These are phyloP conservation scores for Aspergillus quadricinctus DNA, from an alignment of 2,329 filamentous ascomycete genomes.

Conservation along the genomic window DNA sequence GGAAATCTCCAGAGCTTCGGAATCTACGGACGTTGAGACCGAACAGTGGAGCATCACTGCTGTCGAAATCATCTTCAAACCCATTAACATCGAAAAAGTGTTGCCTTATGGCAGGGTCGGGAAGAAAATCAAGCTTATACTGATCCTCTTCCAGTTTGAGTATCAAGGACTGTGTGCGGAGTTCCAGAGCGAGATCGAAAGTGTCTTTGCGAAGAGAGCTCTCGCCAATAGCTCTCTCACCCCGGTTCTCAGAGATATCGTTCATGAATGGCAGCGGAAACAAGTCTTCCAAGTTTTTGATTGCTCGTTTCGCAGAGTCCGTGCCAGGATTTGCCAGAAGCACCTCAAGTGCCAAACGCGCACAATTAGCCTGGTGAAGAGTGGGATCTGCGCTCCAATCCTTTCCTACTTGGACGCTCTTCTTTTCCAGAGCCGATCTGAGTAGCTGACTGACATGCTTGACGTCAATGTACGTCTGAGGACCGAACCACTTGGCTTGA, in stretches of 20 bases:
- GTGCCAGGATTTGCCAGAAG: constrained; percentile 26
- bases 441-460: constrained; percentile 27
- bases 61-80: constrained; percentile 13
- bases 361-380: constrained; percentile 43
- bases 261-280: constrained; percentile 35
- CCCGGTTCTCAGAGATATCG: constrained; percentile 17
- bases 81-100: constrained; percentile 37
- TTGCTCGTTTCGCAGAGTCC: constrained; percentile 13
- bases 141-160: constrained; percentile 34
- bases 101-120: constrained; percentile 35
- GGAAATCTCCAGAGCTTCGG: constrained; percentile 34
- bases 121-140: constrained; percentile 32
- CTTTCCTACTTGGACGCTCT: constrained; percentile 8
- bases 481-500: constrained; percentile 24
- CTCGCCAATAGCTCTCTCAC: constrained; percentile 24
- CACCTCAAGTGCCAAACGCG: constrained; percentile 37
- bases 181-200: constrained; percentile 48
- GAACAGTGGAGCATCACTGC: constrained; percentile 16
- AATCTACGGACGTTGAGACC: constrained; percentile 29
- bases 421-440: constrained; percentile 18
- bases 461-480: constrained; percentile 34
- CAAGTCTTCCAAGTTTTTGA: constrained; percentile 29
- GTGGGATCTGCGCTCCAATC: constrained; percentile 35
- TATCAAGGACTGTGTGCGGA: constrained; percentile 54
- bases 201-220: constrained; percentile 41